Percentiles rank a stretch among this genome's conserved stretches.
These are phyloP conservation scores for Lachnellula suecica DNA, from an alignment of 2,329 filamentous ascomycete genomes.

Conservation along the genomic window DNA sequence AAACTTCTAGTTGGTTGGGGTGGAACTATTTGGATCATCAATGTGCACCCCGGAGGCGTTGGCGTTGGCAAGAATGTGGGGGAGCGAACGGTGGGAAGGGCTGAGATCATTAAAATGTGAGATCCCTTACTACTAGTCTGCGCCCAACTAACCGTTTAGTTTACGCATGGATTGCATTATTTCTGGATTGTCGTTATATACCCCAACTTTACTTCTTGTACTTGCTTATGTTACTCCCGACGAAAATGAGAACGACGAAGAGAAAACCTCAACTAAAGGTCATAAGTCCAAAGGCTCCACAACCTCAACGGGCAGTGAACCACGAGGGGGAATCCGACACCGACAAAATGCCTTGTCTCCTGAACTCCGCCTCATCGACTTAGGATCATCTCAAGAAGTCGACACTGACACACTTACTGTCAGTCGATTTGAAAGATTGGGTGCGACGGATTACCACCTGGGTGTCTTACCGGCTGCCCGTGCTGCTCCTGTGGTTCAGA, in stretches of 20 bases:
- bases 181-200: constrained; percentile 96
- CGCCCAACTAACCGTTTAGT: constrained; percentile 44
- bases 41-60: constrained; percentile 76
- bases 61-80: constrained; percentile 65
- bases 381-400: constrained; percentile 77
- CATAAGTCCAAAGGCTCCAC: constrained; percentile 40
- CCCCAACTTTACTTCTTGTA: constrained; percentile 83
- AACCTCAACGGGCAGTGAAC: constrained; percentile 53
- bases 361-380: constrained; percentile 87
- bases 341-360: constrained; percentile 80
- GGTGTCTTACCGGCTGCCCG: constrained; percentile 77
- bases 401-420: constrained; percentile 85
- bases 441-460: constrained; percentile 89
- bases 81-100: constrained; percentile 72
- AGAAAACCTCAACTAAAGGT: constrained; percentile 35
- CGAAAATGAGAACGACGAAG: constrained; percentile 40
- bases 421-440: constrained; percentile 81
- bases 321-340: constrained; percentile 64
- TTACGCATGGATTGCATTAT: constrained; percentile 97
- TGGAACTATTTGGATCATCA: constrained; percentile 91
- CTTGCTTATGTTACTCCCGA: constrained; percentile 85
- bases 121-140: constrained; percentile 36
- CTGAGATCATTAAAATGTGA: constrained; percentile 91
- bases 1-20: constrained; percentile 94
- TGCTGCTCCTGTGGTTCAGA: constrained; percentile 57